A percentile compares a stretch with the other conserved stretches of the same genome.
Conservation (phyloP, 2,329 filamentous ascomycete species). For the Whalleya microplaca region DNA sequence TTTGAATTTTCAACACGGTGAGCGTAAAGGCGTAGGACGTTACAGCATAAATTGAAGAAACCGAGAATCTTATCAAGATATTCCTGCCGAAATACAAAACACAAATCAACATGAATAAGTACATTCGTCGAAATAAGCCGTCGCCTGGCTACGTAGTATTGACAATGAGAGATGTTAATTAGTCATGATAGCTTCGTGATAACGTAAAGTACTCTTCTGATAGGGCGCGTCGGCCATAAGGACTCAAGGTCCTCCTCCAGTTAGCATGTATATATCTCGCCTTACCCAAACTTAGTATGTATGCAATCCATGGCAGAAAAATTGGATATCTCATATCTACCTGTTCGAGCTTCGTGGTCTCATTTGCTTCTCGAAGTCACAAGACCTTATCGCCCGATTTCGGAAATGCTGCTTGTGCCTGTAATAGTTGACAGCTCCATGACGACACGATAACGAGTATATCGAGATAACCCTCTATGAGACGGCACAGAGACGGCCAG, state of each 20-base stretch:
- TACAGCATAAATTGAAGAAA: no score
- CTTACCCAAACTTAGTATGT: neutral
- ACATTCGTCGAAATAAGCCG: no score
- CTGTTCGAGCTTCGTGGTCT: neutral
- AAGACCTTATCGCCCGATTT: constrained; percentile 14
- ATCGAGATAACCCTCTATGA: no score
- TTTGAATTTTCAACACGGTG: no score
- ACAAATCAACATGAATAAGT: no score
- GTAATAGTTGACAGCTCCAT: constrained; percentile 4
- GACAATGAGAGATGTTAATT: no score
- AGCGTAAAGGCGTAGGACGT: no score
- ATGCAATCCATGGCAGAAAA: neutral
- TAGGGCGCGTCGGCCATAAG: neutral
- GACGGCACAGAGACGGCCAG: no score
- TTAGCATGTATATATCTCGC: neutral
- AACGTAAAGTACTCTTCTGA: neutral
- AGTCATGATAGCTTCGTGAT: no score
- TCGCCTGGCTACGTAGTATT: no score
- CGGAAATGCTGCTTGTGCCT: constrained; percentile 10
- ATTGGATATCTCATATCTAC: neutral
- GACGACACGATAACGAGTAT: neutral
- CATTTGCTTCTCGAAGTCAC: constrained; percentile 4
- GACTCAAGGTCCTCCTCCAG: neutral
- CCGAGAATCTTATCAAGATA: no score
- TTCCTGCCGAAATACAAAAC: no score